phyloP scores from a whole-genome alignment of 768 basidiomycete species.

The Termitomyces sp. region DNA sequence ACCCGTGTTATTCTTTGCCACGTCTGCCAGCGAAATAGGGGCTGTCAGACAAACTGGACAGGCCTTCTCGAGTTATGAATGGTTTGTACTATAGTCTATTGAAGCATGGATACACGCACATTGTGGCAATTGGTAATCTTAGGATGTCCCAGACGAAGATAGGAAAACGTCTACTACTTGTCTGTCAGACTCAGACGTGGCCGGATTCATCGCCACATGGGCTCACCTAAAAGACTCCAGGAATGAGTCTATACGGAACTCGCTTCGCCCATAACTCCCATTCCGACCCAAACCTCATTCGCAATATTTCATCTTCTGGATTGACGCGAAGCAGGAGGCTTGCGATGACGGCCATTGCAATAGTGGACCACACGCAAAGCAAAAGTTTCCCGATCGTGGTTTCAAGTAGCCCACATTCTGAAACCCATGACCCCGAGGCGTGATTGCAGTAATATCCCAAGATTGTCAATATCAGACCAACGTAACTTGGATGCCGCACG shows the following conservation, averaged over 20 bases:
- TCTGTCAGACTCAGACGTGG: neutral
- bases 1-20: neutral
- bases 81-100: neutral
- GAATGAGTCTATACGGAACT: constrained; percentile 30
- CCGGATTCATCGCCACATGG: neutral
- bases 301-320: constrained; percentile 32
- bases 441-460: constrained; percentile 23
- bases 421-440: constrained; percentile 29
- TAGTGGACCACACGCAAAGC: constrained; percentile 21
- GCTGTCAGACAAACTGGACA: neutral
- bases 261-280: constrained; percentile 23
- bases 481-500: constrained; percentile 38
- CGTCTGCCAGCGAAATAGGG: neutral
- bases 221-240: constrained; percentile 25
- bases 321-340: constrained; percentile 26
- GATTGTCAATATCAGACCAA: constrained; percentile 28
- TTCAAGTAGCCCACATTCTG: constrained; percentile 28
- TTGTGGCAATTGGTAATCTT: neutral
- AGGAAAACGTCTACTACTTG: neutral
- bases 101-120: neutral
- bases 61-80: neutral
- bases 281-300: constrained; percentile 23
- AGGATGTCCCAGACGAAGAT: neutral
- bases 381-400: constrained; percentile 11
- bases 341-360: constrained; percentile 21